These are phyloP conservation scores for Populus hybrid DNA, from an alignment of 441 rosid genomes.

Conservation along the genomic window DNA sequence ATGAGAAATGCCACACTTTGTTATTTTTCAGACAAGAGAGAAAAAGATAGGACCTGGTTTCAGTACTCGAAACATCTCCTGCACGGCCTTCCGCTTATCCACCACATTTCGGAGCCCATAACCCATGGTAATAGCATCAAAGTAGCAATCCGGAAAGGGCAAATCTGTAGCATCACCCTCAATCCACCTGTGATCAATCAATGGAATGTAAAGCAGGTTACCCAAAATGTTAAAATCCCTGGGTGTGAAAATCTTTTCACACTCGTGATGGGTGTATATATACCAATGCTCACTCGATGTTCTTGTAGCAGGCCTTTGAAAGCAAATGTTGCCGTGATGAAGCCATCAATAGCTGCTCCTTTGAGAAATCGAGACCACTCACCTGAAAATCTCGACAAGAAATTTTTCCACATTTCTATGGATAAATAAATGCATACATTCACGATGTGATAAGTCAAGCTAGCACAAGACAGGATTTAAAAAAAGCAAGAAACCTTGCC, in stretches of 20 bases:
- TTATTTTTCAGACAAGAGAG: background rate
- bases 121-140: slow-evolving; percentile 84
- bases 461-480: background rate
- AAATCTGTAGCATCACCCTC: slow-evolving; percentile 80
- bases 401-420: background rate
- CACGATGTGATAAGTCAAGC: background rate
- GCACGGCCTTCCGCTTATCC: slow-evolving; percentile 58
- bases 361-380: slow-evolving; percentile 77
- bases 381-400: slow-evolving; percentile 40
- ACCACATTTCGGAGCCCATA: slow-evolving; percentile 71
- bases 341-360: slow-evolving; percentile 67
- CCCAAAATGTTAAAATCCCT: background rate
- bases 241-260: background rate
- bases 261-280: too few relatives aligned
- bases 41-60: slow-evolving; percentile 51
- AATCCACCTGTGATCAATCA: slow-evolving; percentile 52
- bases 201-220: slow-evolving; percentile 11
- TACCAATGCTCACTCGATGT: slow-evolving; percentile 89
- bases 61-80: slow-evolving; percentile 61
- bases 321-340: slow-evolving; percentile 47
- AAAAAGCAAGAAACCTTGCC: slow-evolving; percentile 48
- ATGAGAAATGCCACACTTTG: slow-evolving; percentile 4
- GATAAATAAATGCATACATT: background rate
- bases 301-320: slow-evolving; percentile 56
- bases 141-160: slow-evolving; percentile 61